Base-by-base conservation (phyloP, 2,329 filamentous ascomycete genomes). In the Didymella pinodella region DNA sequence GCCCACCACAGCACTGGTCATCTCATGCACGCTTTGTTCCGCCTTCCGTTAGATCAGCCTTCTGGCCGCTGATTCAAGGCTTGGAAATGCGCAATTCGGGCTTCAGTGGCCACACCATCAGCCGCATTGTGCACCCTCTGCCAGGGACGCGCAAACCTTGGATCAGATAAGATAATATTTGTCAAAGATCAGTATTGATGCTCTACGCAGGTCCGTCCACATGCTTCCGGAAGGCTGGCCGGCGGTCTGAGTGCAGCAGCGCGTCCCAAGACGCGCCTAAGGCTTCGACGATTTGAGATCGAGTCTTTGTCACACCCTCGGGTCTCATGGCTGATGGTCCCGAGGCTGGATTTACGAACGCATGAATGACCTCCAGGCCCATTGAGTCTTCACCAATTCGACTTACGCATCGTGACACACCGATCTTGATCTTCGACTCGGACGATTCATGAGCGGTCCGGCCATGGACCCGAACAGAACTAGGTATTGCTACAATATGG, bases 141-240 rank as follows among this genome's bases (percentile, higher is more conserved):
- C 32, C 61, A 54, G 58, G 57, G 48, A 54, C 46, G 38, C 54
- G 51, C 59, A 54, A 62, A 60, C 58, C 51, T 62, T 56, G 60
- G 67, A 71, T 71, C 69, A 55, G 69, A 71, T 69, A 55, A 71
- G 67, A 70, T 70, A 14, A 61, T 57, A 26, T 59, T 57, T 61
- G 59, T 45, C 44, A 45, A 48, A n/a, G 34, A 55, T 60, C 50
- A 48, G 28, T 49, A 29, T 45, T 41, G 54, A 48, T 26, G 34
- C 54, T 26, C 50, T 52, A 56, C 52, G 8, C 12, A 18, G 12
- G 32, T 26, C 34, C 32, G 28, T 43, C 10, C 49, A 55, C 46
- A 38, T 48, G 20, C 25, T 7, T 46, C 14, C 48, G 31, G 22
- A 25, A 5, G 2, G 8, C 45, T 29, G 26, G 22, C 25, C 20